Evolutionary conservation across 164 flowering plant genomes (phyloP), one percentile per base, ranked within the genome.

Genomic region (Cinnamomum chago): DNA sequence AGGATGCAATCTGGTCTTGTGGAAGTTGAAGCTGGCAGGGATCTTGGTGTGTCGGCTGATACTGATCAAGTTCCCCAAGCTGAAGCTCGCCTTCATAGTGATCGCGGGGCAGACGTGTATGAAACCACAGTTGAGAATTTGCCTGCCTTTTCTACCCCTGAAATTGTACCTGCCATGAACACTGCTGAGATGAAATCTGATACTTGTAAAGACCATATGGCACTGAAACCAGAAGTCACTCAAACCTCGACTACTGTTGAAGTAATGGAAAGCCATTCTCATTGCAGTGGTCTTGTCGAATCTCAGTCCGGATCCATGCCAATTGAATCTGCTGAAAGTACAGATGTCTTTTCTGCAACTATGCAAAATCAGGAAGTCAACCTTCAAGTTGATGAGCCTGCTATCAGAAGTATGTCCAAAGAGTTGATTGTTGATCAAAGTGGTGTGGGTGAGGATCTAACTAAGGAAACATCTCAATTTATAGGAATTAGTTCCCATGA

Each of bases 191-290:
- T 28, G n/a, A 62, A 52, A 71, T 62, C 79, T 60, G 75, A 81
- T 70, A 85, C 72, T 73, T 79, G 64, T 60, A 74, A 82, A 67
- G 80, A 77, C 52, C 35, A 30, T 81, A 77, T 33, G 75, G 73
- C 65, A 6, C 58, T 77, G 55, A 76, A 76, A 73, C 62, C 66
- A 15, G 72, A 72, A 30, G 35, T 68, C 28, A 58, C 74, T 60
- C 33, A 23, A 52, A 35, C 65, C 30, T n/a, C 22, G 14, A 5
- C 35, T 2, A 40, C 25, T 40, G 58, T 52, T 70, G 72, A 40
- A 70, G 30, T 14, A 50, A 20, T 22, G 28, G 58, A 67, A n/a
- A 67, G 30, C 58, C 47, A 35, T 24, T 15, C 7, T 55, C 60
- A 55, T 55, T 55, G 60, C 60, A 15, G 17, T 55, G 20, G n/a